A percentile compares a stretch with the other conserved stretches of the same genome.
phyloP scores from a whole-genome alignment of 2,329 filamentous ascomycete species.

The Sphaerulina musiva region DNA sequence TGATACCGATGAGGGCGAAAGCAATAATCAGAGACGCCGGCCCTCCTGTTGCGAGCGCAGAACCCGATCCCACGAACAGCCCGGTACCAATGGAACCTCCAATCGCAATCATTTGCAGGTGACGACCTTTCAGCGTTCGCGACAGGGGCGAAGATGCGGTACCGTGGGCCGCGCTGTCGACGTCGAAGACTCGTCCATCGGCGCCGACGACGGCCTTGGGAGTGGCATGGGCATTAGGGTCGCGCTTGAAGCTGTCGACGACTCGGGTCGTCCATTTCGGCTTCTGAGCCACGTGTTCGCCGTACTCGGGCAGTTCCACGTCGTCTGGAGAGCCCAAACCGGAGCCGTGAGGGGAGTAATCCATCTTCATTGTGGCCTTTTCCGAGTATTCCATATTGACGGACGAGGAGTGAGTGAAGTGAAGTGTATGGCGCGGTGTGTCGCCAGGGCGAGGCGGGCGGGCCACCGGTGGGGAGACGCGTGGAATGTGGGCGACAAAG shows the following conservation, averaged over 20 bases:
- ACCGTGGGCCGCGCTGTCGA: constrained; percentile 54
- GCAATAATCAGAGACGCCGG: constrained; percentile 33
- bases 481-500: not conserved
- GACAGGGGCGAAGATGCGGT: constrained; percentile 70
- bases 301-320: constrained; percentile 23
- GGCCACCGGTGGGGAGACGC: too few species aligned
- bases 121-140: constrained; percentile 68
- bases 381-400: constrained; percentile 17
- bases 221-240: constrained; percentile 50
- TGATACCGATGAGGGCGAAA: constrained; percentile 30
- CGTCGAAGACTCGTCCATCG: constrained; percentile 53
- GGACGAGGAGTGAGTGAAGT: not conserved
- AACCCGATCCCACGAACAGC: constrained; percentile 34
- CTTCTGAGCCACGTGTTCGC: constrained; percentile 18
- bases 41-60: constrained; percentile 30
- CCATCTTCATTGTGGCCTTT: constrained; percentile 14
- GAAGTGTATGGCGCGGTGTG: too few species aligned
- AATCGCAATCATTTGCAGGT: constrained; percentile 97
- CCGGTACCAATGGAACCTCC: constrained; percentile 31
- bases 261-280: constrained; percentile 34
- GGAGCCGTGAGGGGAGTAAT: constrained; percentile 15
- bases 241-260: constrained; percentile 58
- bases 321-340: constrained; percentile 6
- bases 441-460: too few species aligned
- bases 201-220: constrained; percentile 43